Conservation (phyloP, 768 basidiomycete genomes). For the Tulasnella sp. region DNA sequence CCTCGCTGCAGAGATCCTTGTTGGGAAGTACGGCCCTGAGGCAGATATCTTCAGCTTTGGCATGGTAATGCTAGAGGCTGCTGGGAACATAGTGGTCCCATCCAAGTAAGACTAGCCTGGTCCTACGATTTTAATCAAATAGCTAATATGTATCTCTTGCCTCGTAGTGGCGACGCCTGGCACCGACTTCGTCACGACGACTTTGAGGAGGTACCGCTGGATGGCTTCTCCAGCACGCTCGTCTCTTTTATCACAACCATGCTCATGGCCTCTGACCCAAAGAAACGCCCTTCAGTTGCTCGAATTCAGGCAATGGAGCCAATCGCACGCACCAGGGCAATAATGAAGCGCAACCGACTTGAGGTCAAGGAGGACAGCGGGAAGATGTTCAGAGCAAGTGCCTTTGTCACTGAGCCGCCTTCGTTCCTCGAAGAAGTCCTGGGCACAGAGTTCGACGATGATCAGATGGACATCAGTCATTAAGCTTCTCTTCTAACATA, state of each 20-base stretch:
- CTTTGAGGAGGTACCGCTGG: constrained; percentile 67
- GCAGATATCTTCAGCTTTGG: constrained; percentile 98
- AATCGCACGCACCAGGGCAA: constrained; percentile 48
- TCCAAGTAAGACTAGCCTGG: constrained; percentile 64
- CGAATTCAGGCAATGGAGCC: constrained; percentile 52
- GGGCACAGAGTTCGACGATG: background rate
- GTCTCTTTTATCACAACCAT: constrained; percentile 58
- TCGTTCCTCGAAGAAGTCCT: constrained; percentile 14
- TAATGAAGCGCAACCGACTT: constrained; percentile 46
- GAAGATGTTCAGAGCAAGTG: constrained; percentile 18
- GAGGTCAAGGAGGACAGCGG: background rate
- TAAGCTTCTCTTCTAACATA: background rate
- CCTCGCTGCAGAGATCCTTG: constrained; percentile 89
- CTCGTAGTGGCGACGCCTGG: constrained; percentile 79
- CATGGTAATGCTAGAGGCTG: constrained; percentile 90
- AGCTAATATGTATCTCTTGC: constrained; percentile 9
- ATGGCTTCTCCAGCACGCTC: constrained; percentile 48
- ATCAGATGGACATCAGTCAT: background rate
- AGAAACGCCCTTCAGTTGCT: constrained; percentile 43
- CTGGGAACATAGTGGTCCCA: constrained; percentile 92
- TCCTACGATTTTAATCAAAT: constrained; percentile 5
- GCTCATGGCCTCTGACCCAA: constrained; percentile 60
- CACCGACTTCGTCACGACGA: constrained; percentile 85
- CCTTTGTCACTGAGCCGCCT: constrained; percentile 13
- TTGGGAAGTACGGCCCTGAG: constrained; percentile 82